Conservation (phyloP, 352 stramenopile species). For the Phytophthora fragariae region DNA sequence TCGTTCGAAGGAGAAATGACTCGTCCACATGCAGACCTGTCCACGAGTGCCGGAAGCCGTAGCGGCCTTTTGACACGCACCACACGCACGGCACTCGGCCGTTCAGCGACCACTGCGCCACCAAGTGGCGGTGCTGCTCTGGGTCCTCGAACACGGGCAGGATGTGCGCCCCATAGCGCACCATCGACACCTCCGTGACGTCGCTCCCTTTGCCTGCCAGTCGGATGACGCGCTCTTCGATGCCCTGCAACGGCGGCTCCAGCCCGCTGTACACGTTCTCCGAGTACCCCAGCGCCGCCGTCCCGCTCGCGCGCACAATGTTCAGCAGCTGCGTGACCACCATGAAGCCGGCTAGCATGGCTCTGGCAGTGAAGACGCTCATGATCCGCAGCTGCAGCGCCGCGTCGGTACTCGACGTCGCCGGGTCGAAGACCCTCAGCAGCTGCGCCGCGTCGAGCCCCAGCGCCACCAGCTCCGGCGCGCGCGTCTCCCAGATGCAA, state of each 20-base stretch:
- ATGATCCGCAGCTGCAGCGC: slow-evolving; percentile 51
- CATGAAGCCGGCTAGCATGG: slow-evolving; percentile 71
- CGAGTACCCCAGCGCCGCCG: slow-evolving; percentile 52
- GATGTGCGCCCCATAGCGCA: slow-evolving; percentile 68
- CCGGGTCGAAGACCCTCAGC: slow-evolving; percentile 42
- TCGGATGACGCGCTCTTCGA: slow-evolving; percentile 70
- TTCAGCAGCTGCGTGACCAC: slow-evolving; percentile 69
- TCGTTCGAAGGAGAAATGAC: slow-evolving; percentile 65
- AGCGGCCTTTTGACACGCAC: slow-evolving; percentile 55
- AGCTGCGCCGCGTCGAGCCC: slow-evolving; percentile 47
- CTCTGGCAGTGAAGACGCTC: slow-evolving; percentile 50
- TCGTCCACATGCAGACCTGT: slow-evolving; percentile 50
- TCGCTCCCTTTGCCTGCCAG: slow-evolving; percentile 63
- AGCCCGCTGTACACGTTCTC: slow-evolving; percentile 60
- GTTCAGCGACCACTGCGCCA: slow-evolving; percentile 60
- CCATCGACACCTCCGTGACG: slow-evolving; percentile 77
- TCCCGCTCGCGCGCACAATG: slow-evolving; percentile 62
- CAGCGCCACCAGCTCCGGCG: slow-evolving; percentile 53
- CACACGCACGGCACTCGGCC: slow-evolving; percentile 68
- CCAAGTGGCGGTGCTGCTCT: slow-evolving; percentile 51
- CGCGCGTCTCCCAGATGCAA: slow-evolving; percentile 68
- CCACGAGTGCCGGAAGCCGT: slow-evolving; percentile 76
- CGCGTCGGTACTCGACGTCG: slow-evolving; percentile 43
- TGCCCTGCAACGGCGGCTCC: slow-evolving; percentile 56
- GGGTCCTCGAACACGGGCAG: slow-evolving; percentile 68